Evolutionary conservation across 2,329 filamentous ascomycete genomes (phyloP).

Genomic region (Microcyclosporella mali): DNA sequence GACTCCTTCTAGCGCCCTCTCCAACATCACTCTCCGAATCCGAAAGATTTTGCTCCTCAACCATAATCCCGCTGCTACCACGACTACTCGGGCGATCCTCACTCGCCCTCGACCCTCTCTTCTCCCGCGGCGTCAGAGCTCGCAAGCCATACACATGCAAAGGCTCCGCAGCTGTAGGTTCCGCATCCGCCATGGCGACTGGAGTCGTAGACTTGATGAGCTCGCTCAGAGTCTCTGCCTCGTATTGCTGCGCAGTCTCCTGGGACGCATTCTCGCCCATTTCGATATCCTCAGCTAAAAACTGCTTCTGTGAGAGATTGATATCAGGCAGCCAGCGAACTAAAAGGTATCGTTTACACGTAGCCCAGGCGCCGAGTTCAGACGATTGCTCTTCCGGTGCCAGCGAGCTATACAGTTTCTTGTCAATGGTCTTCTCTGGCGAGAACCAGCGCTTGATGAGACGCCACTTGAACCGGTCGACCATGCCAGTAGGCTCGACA

Average conservation of each 20-base stretch:
- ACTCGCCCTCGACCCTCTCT: conserved; percentile 12
- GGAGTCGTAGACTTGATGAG: conserved; percentile 33
- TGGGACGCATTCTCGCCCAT: conserved; percentile 9
- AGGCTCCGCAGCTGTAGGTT: conserved; percentile 22
- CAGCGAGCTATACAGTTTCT: conserved; percentile 26
- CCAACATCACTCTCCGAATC: conserved; percentile 33
- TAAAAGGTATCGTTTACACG: conserved; percentile 36
- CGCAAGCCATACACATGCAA: conserved; percentile 10
- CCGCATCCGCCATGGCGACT: conserved; percentile 32
- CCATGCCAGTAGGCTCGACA: conserved; percentile 36
- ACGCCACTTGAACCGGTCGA: conserved; percentile 42
- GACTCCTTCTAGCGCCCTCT: conserved; percentile 6
- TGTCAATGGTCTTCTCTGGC: conserved; percentile 35
- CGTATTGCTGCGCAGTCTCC: conserved; percentile 6
- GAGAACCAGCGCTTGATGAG: conserved; percentile 44
- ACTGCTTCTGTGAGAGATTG: conserved; percentile 1
- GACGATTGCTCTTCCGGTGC: conserved; percentile 26
- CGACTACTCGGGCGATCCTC: conserved; percentile 32
- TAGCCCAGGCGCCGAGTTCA: conserved; percentile 37
- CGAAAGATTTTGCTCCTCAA: conserved; percentile 35
- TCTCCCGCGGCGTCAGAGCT: conserved; percentile 8
- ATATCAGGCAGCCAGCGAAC: conserved; percentile 38
- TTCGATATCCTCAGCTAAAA: conserved; percentile 4
- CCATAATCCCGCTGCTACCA: conserved; percentile 34
- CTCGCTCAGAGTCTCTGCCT: conserved; percentile 30